These are phyloP conservation scores for Coemansia asiatica DNA, from an alignment of 192 early-diverging fungal genomes.

Conservation along the genomic window DNA sequence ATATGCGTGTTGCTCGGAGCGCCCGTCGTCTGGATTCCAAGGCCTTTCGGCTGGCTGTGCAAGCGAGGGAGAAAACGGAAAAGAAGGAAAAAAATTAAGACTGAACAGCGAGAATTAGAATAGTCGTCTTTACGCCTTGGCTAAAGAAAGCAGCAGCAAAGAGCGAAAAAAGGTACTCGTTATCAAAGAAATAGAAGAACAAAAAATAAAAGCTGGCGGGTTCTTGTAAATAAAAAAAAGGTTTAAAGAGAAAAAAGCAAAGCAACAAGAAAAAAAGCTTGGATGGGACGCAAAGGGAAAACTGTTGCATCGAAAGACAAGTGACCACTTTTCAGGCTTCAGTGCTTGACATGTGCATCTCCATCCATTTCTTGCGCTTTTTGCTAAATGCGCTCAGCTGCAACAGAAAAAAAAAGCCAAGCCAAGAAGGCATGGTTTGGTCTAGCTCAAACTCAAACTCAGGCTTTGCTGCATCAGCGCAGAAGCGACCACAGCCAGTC, in stretches of 20 bases:
- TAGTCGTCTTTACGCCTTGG: neutral
- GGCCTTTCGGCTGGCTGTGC: neutral
- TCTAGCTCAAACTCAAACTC: too few relatives aligned
- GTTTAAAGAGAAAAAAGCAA: neutral
- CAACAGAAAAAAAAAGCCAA: too few relatives aligned
- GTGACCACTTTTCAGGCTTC: neutral
- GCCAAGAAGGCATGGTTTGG: neutral
- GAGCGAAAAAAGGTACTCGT: neutral
- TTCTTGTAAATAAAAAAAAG: conserved; percentile 2
- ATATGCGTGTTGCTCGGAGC: neutral
- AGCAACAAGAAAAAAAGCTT: neutral
- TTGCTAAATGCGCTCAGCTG: neutral
- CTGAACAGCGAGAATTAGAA: neutral
- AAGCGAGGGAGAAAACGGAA: neutral
- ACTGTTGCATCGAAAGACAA: neutral
- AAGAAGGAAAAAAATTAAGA: neutral
- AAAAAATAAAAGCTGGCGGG: neutral
- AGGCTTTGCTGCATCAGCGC: neutral
- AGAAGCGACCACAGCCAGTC: neutral
- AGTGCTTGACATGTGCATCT: neutral
- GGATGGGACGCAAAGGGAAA: neutral
- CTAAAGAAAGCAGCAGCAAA: neutral
- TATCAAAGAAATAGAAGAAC: neutral
- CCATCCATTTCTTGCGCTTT: neutral
- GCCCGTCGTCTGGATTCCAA: neutral